phyloP scores from a whole-genome alignment of 805 yeast species.

The Candida qinlingensis region DNA sequence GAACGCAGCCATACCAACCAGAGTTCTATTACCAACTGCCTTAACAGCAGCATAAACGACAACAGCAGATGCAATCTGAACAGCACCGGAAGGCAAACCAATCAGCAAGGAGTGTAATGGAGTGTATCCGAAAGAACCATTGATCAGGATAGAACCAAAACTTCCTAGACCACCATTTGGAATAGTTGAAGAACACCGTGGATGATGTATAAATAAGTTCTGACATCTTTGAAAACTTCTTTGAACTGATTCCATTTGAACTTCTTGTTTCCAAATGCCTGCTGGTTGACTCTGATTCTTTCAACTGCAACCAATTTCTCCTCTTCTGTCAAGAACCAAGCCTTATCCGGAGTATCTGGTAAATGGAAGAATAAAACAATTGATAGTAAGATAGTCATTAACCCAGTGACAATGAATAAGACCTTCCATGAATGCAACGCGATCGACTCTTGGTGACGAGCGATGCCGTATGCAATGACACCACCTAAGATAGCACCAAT shows the following conservation, averaged over 20 bases:
- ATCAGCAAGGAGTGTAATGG: conserved; percentile 14
- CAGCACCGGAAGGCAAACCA: conserved; percentile 30
- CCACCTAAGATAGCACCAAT: conserved; percentile 45
- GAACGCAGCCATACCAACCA: neutral
- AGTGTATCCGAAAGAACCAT: conserved; percentile 13
- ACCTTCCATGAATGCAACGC: conserved; percentile 53
- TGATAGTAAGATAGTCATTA: conserved; percentile 42
- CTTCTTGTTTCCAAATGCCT: conserved; percentile 51
- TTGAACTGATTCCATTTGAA: conserved; percentile 50
- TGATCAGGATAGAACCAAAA: conserved; percentile 16
- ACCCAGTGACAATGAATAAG: conserved; percentile 55
- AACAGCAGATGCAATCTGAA: conserved; percentile 24
- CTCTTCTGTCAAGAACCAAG: conserved; percentile 40
- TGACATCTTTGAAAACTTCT: conserved; percentile 45
- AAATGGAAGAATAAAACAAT: conserved; percentile 39
- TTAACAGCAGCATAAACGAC: conserved; percentile 11
- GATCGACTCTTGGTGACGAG: conserved; percentile 33
- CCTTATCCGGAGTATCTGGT: conserved; percentile 51
- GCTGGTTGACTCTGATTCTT: conserved; percentile 49
- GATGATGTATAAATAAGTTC: conserved; percentile 42
- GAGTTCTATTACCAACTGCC: neutral
- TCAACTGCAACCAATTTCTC: conserved; percentile 45
- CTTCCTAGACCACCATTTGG: conserved; percentile 46
- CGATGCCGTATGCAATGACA: conserved; percentile 50
- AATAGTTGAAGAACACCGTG: conserved; percentile 36